Base-by-base conservation (phyloP, 208 protist species). In the Porcisia hertigi region DNA sequence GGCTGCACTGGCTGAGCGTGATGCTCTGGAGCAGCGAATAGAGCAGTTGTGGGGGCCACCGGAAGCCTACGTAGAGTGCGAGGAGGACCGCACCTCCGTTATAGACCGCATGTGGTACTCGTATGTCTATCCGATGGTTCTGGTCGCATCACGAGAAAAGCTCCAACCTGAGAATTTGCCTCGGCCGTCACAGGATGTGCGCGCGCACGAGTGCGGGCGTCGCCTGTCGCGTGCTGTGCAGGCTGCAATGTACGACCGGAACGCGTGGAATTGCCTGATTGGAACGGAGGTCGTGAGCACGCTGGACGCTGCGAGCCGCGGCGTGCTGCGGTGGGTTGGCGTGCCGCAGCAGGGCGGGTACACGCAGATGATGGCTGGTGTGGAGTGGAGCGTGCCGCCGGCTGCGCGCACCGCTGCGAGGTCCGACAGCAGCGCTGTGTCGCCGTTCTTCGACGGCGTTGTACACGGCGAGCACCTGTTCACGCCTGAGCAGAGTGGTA, bases 381-480 rank as follows among this genome's bases (percentile, higher is more conserved):
- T 95, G 57, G 87, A 92, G 82, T 95, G 91, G 89, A 77, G 59
- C 39, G 82, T 76, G 69, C 64, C 65, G 79, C 78, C 81, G 18
- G 69, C 86, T 72, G 47, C 69, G 64, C 73, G 84, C 73, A 52
- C 75, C 23, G 77, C 81, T 49, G 60, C 69, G 25, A 75, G 71
- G 49, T 58, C 63, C 20, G 59, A 53, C 36, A 76, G 73, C 66
- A 77, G 59, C 54, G 57, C n/a, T 30, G 53, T 39, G 69, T 73
- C 80, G 58, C 85, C 82, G 23, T 80, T 87, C 64, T 83, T 82
- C 67, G 69, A 87, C 77, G 91, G 91, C 58, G 71, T 83, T 25
- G 81, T 86, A 41, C 80, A 92, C 71, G 89, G 88, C 36, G 89
- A 95, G 77, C 75, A 87, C 60, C 83, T 95, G 43, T 95, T 95